Base-by-base conservation (phyloP, 306 rosid genomes). In the Cicer cuneatum region DNA sequence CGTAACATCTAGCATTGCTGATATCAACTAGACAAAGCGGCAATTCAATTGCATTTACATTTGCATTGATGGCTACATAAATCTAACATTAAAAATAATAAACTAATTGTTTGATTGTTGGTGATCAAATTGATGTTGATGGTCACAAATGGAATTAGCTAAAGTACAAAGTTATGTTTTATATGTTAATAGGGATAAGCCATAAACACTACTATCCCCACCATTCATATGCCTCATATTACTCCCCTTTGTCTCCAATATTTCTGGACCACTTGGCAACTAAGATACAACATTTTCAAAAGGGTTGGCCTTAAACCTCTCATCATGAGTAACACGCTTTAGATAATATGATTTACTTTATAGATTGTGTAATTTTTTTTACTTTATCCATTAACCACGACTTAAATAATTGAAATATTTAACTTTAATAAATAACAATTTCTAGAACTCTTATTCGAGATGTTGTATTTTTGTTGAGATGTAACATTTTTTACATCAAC, bases 191-290 rank as follows among this genome's bases (percentile, higher is more conserved):
- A 24, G 13, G 69, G 75, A 79, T 80, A 82, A 80, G 82, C 46
- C 64, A 38, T 58, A 69, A 62, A 77, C 71, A 78, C 76, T 53
- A 51, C 53, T 63, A 52, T 61, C 72, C 80, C 74, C 78, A 72
- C 80, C 81, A 75, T 8, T 72, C 78, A 58, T 29, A 62, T 63
- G 72, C 79, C 87, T 59, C 35, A 47, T 83, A 69, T 78, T 65
- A 40, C 83, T 77, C 81, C 53, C 24, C 73, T 74, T 75, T 87
- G 80, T 87, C 87, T 85, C 86, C 84, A 69, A 81, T 79, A 78
- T 81, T 76, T 81, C 73, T 72, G 87, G 82, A 85, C 81, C 87
- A 76, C 79, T 72, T 57, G 74, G 80, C 78, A 72, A 74, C 79
- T 45, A 38, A 74, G 38, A 70, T 47, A 38, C 49, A 43, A 66